These are phyloP conservation scores for Brasilioporus rufonigricans DNA, from an alignment of 768 basidiomycete species.

Conservation along the genomic window DNA sequence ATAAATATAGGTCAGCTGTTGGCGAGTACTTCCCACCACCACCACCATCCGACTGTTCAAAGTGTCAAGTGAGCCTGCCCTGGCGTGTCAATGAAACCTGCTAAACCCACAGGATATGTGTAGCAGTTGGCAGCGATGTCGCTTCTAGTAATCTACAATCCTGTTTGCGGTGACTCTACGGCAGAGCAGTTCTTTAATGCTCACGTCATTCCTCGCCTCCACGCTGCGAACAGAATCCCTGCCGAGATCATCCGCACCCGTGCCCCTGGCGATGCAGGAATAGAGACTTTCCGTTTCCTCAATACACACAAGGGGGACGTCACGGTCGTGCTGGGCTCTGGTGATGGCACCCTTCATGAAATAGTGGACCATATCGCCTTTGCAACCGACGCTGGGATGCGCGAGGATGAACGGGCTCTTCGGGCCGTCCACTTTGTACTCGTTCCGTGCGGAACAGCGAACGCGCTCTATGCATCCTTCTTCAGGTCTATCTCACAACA, in stretches of 20 bases:
- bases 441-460: constrained; percentile 87
- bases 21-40: background rate
- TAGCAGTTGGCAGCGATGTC: constrained; percentile 35
- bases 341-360: constrained; percentile 93
- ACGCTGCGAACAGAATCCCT: constrained; percentile 32
- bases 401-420: constrained; percentile 11
- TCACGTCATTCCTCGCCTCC: constrained; percentile 65
- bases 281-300: constrained; percentile 42
- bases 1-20: constrained; percentile 6
- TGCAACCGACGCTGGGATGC: constrained; percentile 19
- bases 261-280: constrained; percentile 53
- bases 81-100: background rate
- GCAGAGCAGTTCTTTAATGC: constrained; percentile 55
- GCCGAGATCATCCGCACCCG: constrained; percentile 47
- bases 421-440: constrained; percentile 43
- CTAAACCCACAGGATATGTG: background rate
- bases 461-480: constrained; percentile 81
- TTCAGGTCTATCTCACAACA: constrained; percentile 49
- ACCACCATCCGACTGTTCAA: too few relatives aligned
- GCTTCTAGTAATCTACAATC: constrained; percentile 72
- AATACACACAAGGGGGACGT: constrained; percentile 30
- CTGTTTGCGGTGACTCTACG: constrained; percentile 60
- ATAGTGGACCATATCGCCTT: constrained; percentile 60
- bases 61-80: constrained; percentile 5
- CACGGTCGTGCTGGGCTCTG: constrained; percentile 67